Evolutionary conservation across 352 stramenopile species (phyloP), one percentile per base, ranked within the genome.

Genomic region (Pythium utonaiense): DNA sequence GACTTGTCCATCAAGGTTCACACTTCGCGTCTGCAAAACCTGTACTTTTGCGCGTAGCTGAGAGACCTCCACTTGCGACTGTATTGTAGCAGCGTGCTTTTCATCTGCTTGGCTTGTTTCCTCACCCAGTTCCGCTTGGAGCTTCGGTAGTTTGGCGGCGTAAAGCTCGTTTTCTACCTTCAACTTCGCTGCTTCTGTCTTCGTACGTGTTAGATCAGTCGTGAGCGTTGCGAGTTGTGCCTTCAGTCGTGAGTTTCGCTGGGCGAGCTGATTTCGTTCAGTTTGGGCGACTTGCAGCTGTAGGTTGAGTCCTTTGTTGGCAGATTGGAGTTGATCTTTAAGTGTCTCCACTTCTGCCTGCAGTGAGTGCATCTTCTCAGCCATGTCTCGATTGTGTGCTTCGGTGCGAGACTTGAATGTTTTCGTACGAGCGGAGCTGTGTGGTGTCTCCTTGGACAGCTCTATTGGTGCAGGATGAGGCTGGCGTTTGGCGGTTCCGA

Each of bases 111-210:
- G 74, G 1, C 60, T 72, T 0, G 71, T 81, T 33, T 86, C 76
- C n/a, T 80, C 33, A 21, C 73, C 56, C 8, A 86, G 28, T n/a
- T 82, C 77, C 0, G 71, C 65, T 36, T 81, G 71, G n/a, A 86
- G 55, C 22, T 64, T 62, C 3, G 74, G 77, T 25, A 86, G 52
- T 14, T 78, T 83, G 7, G 67, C 56, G 7, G 77, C 67, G 28
- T 81, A 86, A 12, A 86, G 45, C 36, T 81, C 74, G 30, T 81
- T 86, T n/a, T 83, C 77, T 1, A 68, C 74, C 44, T 74, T 70
- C 16, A 76, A 67, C 19, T 75, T 75, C 9, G 64, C 65, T 19
- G 67, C 64, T 48, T 83, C 69, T 17, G 73, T 62, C 19, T 72
- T 81, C 1, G 67, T 69, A 5, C 73, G 73, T 31, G 79, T 63